Conservation (phyloP, 1,139 yeast species). For the Sugiyamaella novakii region DNA sequence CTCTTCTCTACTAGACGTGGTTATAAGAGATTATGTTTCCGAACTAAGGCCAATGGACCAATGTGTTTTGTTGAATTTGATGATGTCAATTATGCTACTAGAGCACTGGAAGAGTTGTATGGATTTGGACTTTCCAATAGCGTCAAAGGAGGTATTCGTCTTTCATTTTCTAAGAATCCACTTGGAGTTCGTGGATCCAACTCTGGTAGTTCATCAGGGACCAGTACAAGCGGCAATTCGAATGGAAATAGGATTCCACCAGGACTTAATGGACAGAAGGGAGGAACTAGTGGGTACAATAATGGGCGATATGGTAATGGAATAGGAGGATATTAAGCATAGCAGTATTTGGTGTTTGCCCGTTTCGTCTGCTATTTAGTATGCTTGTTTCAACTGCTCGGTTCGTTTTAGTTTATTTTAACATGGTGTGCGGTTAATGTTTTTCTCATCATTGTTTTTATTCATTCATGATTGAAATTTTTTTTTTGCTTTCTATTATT, state of each 20-base stretch:
- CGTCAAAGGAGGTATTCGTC: constrained; percentile 87
- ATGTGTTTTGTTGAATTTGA: constrained; percentile 99
- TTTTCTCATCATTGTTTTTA: constrained; percentile 13
- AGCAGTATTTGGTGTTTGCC: too few species aligned
- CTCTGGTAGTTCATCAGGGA: constrained; percentile 20
- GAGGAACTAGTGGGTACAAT: constrained; percentile 23
- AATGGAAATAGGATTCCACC: constrained; percentile 12
- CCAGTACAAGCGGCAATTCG: constrained; percentile 21
- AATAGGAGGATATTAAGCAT: constrained; percentile 11
- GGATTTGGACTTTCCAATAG: constrained; percentile 75
- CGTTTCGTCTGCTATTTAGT: constrained; percentile 1
- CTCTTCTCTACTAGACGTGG: constrained; percentile 89
- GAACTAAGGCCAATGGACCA: constrained; percentile 73
- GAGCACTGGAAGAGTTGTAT: constrained; percentile 89
- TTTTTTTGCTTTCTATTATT: constrained; percentile 9
- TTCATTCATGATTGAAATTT: constrained; percentile 11
- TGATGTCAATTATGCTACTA: constrained; percentile 89
- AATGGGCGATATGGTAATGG: constrained; percentile 11
- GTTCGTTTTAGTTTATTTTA: too few species aligned
- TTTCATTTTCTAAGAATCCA: constrained; percentile 93
- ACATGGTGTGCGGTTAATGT: constrained; percentile 5
- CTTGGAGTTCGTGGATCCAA: constrained; percentile 71
- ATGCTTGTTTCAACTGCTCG: neutral
- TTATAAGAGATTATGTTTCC: constrained; percentile 85
- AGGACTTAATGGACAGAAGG: constrained; percentile 21